phyloP scores from a whole-genome alignment of 257 asterid species.

The Galeopsis tetrahit region DNA sequence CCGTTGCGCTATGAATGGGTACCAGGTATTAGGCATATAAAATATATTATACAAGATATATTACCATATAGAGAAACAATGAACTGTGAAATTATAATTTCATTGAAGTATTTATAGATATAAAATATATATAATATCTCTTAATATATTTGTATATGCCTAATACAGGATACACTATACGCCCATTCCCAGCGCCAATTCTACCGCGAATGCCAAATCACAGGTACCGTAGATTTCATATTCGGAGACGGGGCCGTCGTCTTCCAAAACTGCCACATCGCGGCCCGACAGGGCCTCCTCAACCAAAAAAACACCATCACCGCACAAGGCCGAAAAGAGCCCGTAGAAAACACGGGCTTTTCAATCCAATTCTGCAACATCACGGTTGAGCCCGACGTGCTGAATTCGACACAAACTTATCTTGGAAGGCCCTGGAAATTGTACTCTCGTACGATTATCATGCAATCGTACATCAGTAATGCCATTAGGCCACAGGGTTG shows the following conservation, averaged over 20 bases:
- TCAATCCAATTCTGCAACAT: conserved; percentile 63
- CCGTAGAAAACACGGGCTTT: conserved; percentile 53
- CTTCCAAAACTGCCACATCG: conserved; percentile 63
- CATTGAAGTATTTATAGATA: too few species aligned
- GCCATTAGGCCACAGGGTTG: conserved; percentile 60
- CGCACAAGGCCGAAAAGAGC: conserved; percentile 59
- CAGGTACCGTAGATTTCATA: conserved; percentile 76
- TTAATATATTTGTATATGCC: too few species aligned
- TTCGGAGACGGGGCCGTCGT: conserved; percentile 65
- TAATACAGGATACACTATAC: conserved; percentile 53
- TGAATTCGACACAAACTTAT: conserved; percentile 48
- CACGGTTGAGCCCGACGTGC: conserved; percentile 43
- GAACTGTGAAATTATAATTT: too few species aligned
- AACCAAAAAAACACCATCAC: conserved; percentile 70
- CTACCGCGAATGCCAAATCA: conserved; percentile 56
- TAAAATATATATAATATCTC: too few species aligned
- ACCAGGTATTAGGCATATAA: conserved; percentile 35
- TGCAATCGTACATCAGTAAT: conserved; percentile 55
- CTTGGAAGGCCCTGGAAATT: conserved; percentile 72
- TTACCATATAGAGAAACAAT: too few species aligned
- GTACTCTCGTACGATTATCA: conserved; percentile 60
- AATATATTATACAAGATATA: too few species aligned
- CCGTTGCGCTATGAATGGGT: conserved; percentile 60
- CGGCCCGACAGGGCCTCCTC: conserved; percentile 56
- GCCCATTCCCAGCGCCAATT: conserved; percentile 67